Evolutionary conservation across 805 yeast species (phyloP).

Genomic region (Starmerella apis): DNA sequence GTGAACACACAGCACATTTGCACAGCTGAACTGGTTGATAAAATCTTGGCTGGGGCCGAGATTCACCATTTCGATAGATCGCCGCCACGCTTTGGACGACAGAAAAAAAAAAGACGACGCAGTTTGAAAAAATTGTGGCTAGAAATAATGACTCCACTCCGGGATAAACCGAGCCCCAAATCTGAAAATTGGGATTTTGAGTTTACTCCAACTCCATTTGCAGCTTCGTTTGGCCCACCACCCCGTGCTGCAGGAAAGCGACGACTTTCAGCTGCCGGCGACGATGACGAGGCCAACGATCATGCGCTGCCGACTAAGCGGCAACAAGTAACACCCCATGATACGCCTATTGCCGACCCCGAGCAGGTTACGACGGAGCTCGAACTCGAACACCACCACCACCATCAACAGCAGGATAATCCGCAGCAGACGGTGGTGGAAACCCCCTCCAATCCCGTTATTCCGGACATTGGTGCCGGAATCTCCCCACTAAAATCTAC

Average conservation of each 20-base stretch:
- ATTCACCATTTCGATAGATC: not conserved
- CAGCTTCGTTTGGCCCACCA: constrained; percentile 26
- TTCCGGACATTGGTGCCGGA: not conserved
- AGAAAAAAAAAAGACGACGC: not conserved
- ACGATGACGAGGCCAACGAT: not conserved
- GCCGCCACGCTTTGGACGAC: not conserved
- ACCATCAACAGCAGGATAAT: not conserved
- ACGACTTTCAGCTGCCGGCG: not conserved
- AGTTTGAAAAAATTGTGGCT: not conserved
- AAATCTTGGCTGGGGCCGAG: not conserved
- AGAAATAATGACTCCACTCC: not conserved
- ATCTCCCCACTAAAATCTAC: not conserved
- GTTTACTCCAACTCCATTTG: constrained; percentile 22
- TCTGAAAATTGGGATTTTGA: constrained; percentile 17
- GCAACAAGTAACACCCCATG: not conserved
- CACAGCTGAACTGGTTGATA: not conserved
- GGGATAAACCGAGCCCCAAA: not conserved
- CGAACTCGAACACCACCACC: too few species aligned
- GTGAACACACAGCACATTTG: not conserved
- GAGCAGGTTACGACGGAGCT: too few species aligned
- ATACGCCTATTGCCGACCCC: not conserved
- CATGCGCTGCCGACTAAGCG: not conserved
- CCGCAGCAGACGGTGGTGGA: not conserved
- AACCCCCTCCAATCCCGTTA: too few species aligned
- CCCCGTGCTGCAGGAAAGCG: constrained; percentile 10